Evolutionary conservation across 1,139 yeast species (phyloP), one percentile per base, ranked within the genome.

Genomic region (Candida sp.): DNA sequence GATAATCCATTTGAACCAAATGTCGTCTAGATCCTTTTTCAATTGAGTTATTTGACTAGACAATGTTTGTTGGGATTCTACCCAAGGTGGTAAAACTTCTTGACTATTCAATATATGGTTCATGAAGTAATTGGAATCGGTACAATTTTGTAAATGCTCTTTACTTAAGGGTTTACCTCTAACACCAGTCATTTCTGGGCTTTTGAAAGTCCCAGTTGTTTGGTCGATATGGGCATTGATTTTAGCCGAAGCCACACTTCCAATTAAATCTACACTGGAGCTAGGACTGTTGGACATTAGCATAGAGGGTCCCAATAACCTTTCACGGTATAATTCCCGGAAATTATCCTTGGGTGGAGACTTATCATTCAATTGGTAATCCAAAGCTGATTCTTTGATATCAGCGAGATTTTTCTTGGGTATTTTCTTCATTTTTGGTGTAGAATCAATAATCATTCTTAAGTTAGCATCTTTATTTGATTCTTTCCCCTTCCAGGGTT

Each of bases 71-170:
- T 89, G 97, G 43, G 78, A 81, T 54, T 88, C 95, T 29, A 89
- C 83, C 96, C 96, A 89, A 0, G 95, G 95, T 0, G 96, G 96
- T 8, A 83, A 69, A 0, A 87, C 82, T 39, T 87, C 90, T 60
- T 89, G 96, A 38, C 79, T 77, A 51, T 79, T 82, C 46, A 89
- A 66, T 40, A 89, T 83, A 49, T 71, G 73, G 51, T 70, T 73
- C 62, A 73, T 61, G 48, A 73, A 73, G 50, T 69, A 73, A 46
- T 64, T 67, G 4, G 73, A 55, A 48, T 72, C 75, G 6, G 68
- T 62, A 35, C 73, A 57, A 52, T 87, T 82, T 49, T 82, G 84
- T 58, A 89, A 65, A 56, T 87, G 87, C 19, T 74, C 78, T 33
- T 59, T 57, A 34, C 72, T 71, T 22, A 84, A 55, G 2, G 85